These are phyloP conservation scores for Oenanthe javanica DNA, from an alignment of 140 eudicot species.

Conservation along the genomic window DNA sequence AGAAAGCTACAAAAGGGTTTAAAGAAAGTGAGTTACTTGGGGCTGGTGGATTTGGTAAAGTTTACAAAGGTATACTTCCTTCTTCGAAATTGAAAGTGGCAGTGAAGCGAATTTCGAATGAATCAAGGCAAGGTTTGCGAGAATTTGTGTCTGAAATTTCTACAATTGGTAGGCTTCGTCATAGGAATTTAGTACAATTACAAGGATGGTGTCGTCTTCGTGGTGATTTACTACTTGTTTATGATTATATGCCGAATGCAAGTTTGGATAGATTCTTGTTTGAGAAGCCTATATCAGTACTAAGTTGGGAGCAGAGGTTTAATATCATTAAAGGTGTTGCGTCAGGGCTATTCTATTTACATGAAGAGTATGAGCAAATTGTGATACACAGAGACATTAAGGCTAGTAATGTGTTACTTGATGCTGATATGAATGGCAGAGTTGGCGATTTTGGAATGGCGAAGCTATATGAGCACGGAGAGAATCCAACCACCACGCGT, in stretches of 20 bases:
- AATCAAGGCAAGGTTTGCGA: conserved; percentile 57
- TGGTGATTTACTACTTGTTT: conserved; percentile 53
- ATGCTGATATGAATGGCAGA: conserved; percentile 48
- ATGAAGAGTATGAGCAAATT: conserved; percentile 63
- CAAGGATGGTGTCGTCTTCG: conserved; percentile 61
- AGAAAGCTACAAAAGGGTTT: conserved; percentile 62
- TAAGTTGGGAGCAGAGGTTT: conserved; percentile 52
- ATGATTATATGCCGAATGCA: conserved; percentile 66
- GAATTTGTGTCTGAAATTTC: conserved; percentile 64
- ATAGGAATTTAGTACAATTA: conserved; percentile 52
- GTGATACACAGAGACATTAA: conserved; percentile 77
- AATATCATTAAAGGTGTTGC: conserved; percentile 57
- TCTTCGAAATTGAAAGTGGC: conserved; percentile 43
- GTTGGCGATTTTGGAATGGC: conserved; percentile 86
- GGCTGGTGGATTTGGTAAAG: conserved; percentile 74
- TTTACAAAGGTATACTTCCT: conserved; percentile 51
- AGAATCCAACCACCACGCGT: conserved; percentile 53
- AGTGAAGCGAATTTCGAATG: conserved; percentile 63
- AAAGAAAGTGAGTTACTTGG: conserved; percentile 55
- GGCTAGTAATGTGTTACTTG: conserved; percentile 70
- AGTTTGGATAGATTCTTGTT: conserved; percentile 52
- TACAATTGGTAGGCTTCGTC: conserved; percentile 57
- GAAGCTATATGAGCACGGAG: conserved; percentile 50
- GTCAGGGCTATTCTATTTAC: conserved; percentile 49
- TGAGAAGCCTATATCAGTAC: conserved; percentile 14